phyloP scores from a whole-genome alignment of 257 asterid species.

The Nicotiana sylvestris region DNA sequence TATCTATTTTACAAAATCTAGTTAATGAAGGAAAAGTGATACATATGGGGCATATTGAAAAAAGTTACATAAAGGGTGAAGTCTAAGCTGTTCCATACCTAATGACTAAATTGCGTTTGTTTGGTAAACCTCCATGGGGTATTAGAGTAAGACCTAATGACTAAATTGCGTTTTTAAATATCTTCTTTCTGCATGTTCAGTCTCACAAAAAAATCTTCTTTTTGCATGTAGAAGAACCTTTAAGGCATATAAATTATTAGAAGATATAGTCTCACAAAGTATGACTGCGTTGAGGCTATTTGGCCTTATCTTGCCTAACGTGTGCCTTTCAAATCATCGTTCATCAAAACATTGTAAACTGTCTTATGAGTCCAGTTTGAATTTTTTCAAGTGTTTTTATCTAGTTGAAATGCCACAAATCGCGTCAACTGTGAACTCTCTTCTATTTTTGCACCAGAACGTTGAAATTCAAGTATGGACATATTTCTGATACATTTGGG shows the following conservation, averaged over 20 bases:
- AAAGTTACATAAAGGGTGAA: background rate
- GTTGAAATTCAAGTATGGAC: background rate
- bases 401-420: background rate
- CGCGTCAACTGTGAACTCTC: background rate
- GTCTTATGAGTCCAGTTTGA: background rate
- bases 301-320: background rate
- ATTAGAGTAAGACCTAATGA: background rate
- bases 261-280: background rate
- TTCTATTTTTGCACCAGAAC: background rate
- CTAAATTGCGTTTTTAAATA: background rate
- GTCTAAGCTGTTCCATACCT: background rate
- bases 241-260: background rate
- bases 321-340: background rate
- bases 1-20: background rate
- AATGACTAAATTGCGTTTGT: background rate
- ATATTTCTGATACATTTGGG: slow-evolving; percentile 7
- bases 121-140: background rate
- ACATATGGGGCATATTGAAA: background rate
- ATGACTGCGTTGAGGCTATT: background rate
- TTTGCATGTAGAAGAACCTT: background rate
- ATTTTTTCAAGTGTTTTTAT: background rate
- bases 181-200: background rate
- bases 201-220: background rate
- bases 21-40: background rate
- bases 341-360: background rate